phyloP scores from a whole-genome alignment of 164 flowering plant species.

The Magnolia officinalis region DNA sequence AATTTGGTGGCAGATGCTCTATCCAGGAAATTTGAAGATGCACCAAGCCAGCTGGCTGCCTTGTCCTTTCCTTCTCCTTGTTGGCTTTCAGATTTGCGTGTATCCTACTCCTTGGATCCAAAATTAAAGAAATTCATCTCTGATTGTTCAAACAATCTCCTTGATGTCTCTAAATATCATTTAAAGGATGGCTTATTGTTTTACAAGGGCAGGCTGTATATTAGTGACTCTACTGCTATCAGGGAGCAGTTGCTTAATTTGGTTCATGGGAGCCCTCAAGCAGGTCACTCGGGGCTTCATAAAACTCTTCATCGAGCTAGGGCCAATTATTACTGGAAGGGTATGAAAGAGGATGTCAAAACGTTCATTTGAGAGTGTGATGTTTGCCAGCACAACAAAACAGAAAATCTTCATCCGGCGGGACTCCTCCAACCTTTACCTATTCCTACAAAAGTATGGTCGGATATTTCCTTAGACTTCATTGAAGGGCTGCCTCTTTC shows the following conservation, averaged over 20 bases:
- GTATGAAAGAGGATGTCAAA: neutral
- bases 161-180: too few species aligned
- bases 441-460: too few species aligned
- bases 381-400: neutral
- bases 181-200: too few species aligned
- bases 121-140: too few species aligned
- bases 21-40: neutral
- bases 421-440: too few species aligned
- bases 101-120: too few species aligned
- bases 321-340: constrained; percentile 9
- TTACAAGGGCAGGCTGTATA: too few species aligned
- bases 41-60: neutral
- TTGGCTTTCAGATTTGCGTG: neutral
- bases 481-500: constrained; percentile 4
- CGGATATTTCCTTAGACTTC: neutral
- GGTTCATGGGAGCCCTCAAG: too few species aligned
- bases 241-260: too few species aligned
- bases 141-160: too few species aligned
- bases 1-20: neutral
- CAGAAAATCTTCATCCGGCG: neutral
- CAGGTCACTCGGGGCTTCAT: constrained; percentile 9
- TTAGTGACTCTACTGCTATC: neutral
- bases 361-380: neutral
- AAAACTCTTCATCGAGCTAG: neutral
- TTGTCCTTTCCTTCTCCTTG: too few species aligned